Evolutionary conservation across 176 grass and related monocot genomes (phyloP).

Genomic region (Guadua angustifolia): DNA sequence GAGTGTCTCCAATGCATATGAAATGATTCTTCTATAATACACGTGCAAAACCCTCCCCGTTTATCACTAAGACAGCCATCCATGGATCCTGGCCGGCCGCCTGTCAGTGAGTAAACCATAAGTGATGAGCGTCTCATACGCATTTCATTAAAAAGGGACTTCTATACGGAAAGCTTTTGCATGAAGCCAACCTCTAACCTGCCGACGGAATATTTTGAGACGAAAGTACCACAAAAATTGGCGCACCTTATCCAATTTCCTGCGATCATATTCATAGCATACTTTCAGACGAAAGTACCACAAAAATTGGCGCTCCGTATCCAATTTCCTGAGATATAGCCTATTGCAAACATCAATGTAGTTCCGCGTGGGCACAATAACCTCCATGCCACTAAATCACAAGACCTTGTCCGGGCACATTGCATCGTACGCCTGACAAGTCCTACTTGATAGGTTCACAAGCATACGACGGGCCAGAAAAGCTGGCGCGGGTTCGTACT

Average conservation of each 20-base stretch:
- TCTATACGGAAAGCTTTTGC: not conserved
- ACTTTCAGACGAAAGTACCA: constrained; percentile 21
- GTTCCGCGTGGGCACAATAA: not conserved
- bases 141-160: not conserved
- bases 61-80: constrained; percentile 1
- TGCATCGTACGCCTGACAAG: constrained; percentile 20
- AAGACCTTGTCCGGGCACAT: constrained; percentile 10
- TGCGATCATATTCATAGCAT: not conserved
- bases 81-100: not conserved
- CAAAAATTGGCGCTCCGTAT: not conserved
- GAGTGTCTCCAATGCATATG: not conserved
- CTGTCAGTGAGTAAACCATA: not conserved
- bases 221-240: constrained; percentile 1
- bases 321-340: not conserved
- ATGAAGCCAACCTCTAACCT: not conserved
- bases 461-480: constrained; percentile 12
- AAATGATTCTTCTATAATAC: not conserved
- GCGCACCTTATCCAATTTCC: not conserved
- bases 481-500: constrained; percentile 32
- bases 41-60: not conserved
- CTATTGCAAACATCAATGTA: not conserved
- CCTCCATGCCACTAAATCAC: constrained; percentile 20
- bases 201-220: constrained; percentile 32
- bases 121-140: not conserved
- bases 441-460: too few species aligned